A percentile compares a stretch with the other conserved stretches of the same genome.
phyloP scores from a whole-genome alignment of 306 rosid genomes.

The Urtica urens region DNA sequence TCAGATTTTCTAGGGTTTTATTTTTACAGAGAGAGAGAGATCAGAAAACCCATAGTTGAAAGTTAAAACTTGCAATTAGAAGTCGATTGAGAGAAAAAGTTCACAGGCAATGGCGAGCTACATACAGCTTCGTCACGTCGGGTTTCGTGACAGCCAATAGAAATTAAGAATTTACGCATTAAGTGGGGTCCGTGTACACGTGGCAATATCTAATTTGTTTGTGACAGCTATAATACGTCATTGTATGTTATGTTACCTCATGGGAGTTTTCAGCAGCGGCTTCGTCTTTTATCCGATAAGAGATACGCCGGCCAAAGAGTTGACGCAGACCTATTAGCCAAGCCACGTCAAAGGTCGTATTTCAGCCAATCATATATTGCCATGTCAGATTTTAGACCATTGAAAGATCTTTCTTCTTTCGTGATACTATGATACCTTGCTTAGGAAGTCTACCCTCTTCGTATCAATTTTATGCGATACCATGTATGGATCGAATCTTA shows the following conservation, averaged over 20 bases:
- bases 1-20: constrained; percentile 53
- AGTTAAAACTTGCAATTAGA: constrained; percentile 2
- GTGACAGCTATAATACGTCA: neutral
- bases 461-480: too few species aligned
- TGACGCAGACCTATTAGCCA: neutral
- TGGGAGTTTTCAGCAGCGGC: too few species aligned
- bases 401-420: neutral
- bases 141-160: constrained; percentile 20
- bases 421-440: neutral
- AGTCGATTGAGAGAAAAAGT: too few species aligned
- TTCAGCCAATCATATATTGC: constrained; percentile 27
- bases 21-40: constrained; percentile 7
- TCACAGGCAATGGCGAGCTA: neutral
- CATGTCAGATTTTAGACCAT: constrained; percentile 14
- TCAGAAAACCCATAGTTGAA: neutral
- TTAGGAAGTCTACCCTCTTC: neutral
- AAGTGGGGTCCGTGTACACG: neutral
- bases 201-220: constrained; percentile 10
- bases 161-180: neutral
- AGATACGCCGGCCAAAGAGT: constrained; percentile 1
- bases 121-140: neutral
- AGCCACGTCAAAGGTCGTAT: constrained; percentile 23
- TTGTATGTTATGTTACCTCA: neutral
- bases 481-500: too few species aligned
- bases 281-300: neutral